Evolutionary conservation across 2,329 filamentous ascomycete genomes (phyloP).

Genomic region (Alternaria conjuncta): DNA sequence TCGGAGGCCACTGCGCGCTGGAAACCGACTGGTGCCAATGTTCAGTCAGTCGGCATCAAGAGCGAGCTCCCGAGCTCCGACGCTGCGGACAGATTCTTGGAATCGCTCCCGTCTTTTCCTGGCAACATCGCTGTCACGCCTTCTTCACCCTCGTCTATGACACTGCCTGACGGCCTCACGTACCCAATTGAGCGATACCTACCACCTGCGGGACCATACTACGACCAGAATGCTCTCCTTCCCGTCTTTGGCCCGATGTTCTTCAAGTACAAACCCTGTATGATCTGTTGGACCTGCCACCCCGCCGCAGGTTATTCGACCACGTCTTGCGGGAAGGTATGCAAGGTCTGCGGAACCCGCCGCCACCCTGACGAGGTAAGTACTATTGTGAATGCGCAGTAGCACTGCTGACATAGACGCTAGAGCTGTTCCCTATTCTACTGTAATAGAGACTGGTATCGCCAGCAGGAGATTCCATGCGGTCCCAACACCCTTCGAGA

Average conservation of each 20-base stretch:
- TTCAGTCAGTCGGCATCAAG: neutral
- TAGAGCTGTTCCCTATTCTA: neutral
- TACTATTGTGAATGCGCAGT: fast-evolving
- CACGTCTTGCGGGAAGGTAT: neutral
- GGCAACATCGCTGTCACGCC: neutral
- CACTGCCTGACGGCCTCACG: neutral
- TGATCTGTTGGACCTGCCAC: neutral
- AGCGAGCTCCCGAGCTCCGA: neutral
- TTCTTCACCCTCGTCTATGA: neutral
- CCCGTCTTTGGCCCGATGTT: neutral
- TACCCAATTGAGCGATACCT: neutral
- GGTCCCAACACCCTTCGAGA: neutral
- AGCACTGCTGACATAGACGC: neutral
- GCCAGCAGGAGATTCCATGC: neutral
- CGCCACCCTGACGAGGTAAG: neutral
- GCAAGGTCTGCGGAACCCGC: neutral
- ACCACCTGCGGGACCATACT: neutral
- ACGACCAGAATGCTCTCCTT: neutral
- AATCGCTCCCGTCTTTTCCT: neutral
- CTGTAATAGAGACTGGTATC: neutral
- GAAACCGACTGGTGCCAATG: neutral
- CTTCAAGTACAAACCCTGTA: neutral
- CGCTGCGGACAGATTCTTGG: neutral
- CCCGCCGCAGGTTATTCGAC: neutral
- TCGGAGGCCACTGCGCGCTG: neutral